Conservation (phyloP, 768 basidiomycete genomes). For the Psilocybe cubensis region DNA sequence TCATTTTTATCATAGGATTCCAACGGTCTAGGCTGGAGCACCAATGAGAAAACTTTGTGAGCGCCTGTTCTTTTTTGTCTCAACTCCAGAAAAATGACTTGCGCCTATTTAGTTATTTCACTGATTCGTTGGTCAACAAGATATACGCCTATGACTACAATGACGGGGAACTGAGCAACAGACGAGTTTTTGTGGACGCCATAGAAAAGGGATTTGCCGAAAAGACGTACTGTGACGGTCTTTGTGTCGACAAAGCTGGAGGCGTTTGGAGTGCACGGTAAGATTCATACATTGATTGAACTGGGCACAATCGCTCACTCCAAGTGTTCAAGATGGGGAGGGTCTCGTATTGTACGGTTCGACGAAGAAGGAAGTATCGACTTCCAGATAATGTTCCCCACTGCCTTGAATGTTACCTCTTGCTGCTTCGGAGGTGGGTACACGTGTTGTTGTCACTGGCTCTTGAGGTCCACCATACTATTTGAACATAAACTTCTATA, state of each 20-base stretch:
- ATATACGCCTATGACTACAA: constrained; percentile 73
- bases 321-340: constrained; percentile 56
- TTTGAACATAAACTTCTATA: too few relatives aligned
- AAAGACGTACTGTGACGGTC: constrained; percentile 62
- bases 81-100: constrained; percentile 3
- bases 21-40: constrained; percentile 69
- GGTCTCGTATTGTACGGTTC: constrained; percentile 61
- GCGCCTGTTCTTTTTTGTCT: constrained; percentile 17
- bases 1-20: constrained; percentile 46
- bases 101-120: constrained; percentile 59
- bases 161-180: constrained; percentile 57
- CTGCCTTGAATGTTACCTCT: constrained; percentile 65
- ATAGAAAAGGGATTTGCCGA: constrained; percentile 53
- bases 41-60: constrained; percentile 63
- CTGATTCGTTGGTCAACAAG: constrained; percentile 65
- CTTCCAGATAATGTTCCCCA: constrained; percentile 60
- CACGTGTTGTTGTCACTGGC: constrained; percentile 1
- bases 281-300: constrained; percentile 5
- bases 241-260: constrained; percentile 67
- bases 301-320: constrained; percentile 12
- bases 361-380: constrained; percentile 56
- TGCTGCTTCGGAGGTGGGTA: constrained; percentile 69
- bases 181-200: constrained; percentile 61
- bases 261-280: constrained; percentile 68
- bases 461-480: too few relatives aligned